A percentile compares a stretch with the other conserved stretches of the same genome.
Conservation (phyloP, 345 rosid genomes). For the Passiflora organensis region DNA sequence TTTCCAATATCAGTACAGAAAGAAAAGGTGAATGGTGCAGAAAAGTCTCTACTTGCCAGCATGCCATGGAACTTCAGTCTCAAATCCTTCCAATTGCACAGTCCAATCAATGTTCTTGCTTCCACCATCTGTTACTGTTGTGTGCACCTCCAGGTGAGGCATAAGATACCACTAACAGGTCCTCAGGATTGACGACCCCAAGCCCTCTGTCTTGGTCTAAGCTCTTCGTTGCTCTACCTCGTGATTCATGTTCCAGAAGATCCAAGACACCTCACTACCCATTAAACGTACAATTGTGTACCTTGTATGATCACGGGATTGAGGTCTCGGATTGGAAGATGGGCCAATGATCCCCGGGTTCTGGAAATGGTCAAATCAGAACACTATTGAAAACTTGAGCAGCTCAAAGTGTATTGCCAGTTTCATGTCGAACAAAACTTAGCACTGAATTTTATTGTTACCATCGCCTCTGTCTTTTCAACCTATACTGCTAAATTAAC, state of each 20-base stretch:
- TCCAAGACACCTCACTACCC: background rate
- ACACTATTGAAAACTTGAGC: background rate
- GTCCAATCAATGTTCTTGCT: background rate
- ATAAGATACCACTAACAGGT: background rate
- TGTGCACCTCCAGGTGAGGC: too few species aligned
- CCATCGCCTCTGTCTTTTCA: too few species aligned
- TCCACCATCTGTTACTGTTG: too few species aligned
- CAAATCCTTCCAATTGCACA: too few species aligned
- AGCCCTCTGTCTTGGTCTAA: background rate
- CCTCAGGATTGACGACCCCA: background rate
- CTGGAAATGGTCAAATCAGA: background rate
- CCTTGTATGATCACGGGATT: conserved; percentile 5
- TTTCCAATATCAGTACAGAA: too few species aligned
- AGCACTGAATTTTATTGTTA: too few species aligned
- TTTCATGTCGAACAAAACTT: too few species aligned
- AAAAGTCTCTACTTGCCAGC: too few species aligned
- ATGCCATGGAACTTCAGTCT: too few species aligned
- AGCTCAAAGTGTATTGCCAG: background rate
- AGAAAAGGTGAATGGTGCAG: too few species aligned
- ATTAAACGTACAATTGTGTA: background rate
- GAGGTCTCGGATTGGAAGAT: background rate
- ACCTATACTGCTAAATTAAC: too few species aligned
- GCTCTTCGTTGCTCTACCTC: background rate
- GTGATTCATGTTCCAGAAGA: background rate
- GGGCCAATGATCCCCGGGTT: background rate